These are phyloP conservation scores for Wickerhamomyces mucosus DNA, from an alignment of 805 yeast species.

Conservation along the genomic window DNA sequence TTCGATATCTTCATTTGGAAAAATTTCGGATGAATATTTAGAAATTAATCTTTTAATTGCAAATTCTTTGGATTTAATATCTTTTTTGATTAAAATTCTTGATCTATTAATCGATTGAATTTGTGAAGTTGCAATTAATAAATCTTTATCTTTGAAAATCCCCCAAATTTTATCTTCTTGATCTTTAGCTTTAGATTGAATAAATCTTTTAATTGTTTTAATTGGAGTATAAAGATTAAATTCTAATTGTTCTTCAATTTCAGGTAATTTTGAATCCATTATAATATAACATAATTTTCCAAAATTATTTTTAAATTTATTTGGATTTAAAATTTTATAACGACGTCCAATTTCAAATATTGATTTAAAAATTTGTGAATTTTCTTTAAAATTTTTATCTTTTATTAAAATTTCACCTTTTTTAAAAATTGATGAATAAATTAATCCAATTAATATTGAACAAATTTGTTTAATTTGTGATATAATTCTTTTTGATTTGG, in stretches of 20 bases:
- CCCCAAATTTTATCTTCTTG: slow-evolving; percentile 28
- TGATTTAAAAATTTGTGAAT: slow-evolving; percentile 62
- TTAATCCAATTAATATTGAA: slow-evolving; percentile 68
- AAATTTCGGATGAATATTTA: slow-evolving; percentile 33
- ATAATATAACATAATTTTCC: slow-evolving; percentile 79
- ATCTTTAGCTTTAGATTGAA: slow-evolving; percentile 30
- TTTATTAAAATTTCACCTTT: slow-evolving; percentile 55
- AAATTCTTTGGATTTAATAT: slow-evolving; percentile 57
- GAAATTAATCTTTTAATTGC: slow-evolving; percentile 53
- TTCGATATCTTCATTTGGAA: slow-evolving; percentile 51
- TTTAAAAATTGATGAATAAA: slow-evolving; percentile 69
- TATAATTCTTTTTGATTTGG: slow-evolving; percentile 63
- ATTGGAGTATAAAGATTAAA: slow-evolving; percentile 70
- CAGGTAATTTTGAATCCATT: slow-evolving; percentile 74
- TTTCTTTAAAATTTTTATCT: slow-evolving; percentile 57
- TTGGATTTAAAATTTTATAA: slow-evolving; percentile 79
- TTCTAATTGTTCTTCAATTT: slow-evolving; percentile 60
- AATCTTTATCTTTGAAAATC: slow-evolving; percentile 47
- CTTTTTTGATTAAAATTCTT: slow-evolving; percentile 42
- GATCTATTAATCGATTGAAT: slow-evolving; percentile 51
- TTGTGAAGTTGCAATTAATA: slow-evolving; percentile 59
- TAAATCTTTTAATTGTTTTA: slow-evolving; percentile 43
- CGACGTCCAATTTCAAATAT: slow-evolving; percentile 74
- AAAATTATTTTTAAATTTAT: slow-evolving; percentile 66
- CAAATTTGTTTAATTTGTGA: slow-evolving; percentile 68